Conservation (phyloP, 129 eudicot species). For the Centaurea solstitialis region DNA sequence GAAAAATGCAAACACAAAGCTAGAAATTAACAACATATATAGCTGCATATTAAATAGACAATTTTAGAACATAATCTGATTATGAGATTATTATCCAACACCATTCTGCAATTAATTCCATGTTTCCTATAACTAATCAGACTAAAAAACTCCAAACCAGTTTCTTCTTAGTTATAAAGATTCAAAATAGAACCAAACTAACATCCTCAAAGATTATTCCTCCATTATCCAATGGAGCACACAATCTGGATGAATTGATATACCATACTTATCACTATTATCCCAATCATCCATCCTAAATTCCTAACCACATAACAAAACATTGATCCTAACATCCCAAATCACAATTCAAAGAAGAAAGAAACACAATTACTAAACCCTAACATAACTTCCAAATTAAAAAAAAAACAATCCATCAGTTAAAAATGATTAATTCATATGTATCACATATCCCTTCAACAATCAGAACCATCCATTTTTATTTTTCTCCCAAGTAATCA, state of each 20-base stretch:
- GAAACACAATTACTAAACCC: neutral
- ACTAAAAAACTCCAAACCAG: neutral
- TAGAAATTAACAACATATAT: neutral
- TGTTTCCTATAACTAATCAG: neutral
- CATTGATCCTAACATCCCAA: neutral
- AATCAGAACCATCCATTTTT: neutral
- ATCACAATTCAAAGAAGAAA: slow-evolving; percentile 6
- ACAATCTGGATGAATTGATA: neutral
- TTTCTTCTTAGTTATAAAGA: neutral
- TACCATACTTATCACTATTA: neutral
- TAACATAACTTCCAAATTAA: neutral
- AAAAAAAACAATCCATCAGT: neutral
- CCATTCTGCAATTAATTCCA: slow-evolving; percentile 12
- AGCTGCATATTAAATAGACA: neutral
- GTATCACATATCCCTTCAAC: neutral
- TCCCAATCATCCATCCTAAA: neutral
- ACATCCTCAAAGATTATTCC: neutral
- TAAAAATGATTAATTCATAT: neutral
- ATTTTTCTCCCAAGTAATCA: neutral
- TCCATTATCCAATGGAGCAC: neutral
- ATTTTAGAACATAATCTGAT: neutral
- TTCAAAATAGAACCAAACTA: neutral
- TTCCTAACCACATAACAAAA: neutral
- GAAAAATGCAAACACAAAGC: neutral
- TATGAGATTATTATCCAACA: neutral